These are phyloP conservation scores for Ophiostoma triangulosporum DNA, from an alignment of 2,329 filamentous ascomycete genomes.

Conservation along the genomic window DNA sequence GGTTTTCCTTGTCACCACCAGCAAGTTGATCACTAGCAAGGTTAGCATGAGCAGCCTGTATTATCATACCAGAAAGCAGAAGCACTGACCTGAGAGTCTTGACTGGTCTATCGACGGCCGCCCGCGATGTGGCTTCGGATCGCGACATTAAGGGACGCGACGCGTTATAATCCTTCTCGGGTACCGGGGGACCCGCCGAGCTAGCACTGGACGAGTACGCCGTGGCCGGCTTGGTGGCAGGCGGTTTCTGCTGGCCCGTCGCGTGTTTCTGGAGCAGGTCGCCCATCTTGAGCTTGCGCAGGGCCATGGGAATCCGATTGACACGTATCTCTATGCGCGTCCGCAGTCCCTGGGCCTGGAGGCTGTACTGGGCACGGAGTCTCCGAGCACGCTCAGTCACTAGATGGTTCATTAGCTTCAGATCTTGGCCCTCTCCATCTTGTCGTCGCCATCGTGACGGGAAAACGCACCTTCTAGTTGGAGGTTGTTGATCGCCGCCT, in stretches of 20 bases:
- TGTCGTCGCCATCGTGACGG: background rate
- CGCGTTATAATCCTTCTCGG: constrained; percentile 30
- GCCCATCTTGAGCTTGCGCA: constrained; percentile 70
- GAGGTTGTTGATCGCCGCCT: constrained; percentile 76
- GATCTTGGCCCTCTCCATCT: background rate
- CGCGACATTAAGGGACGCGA: constrained; percentile 3
- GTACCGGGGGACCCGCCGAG: constrained; percentile 30
- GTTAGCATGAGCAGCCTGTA: constrained; percentile 15
- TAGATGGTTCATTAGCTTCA: constrained; percentile 23
- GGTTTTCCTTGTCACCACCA: constrained; percentile 66
- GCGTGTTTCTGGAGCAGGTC: constrained; percentile 50
- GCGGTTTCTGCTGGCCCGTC: constrained; percentile 28
- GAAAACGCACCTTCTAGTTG: constrained; percentile 61
- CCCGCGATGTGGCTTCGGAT: background rate
- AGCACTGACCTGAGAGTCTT: constrained; percentile 39
- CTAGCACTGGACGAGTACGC: constrained; percentile 10
- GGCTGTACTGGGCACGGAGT: constrained; percentile 74
- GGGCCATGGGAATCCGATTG: constrained; percentile 71
- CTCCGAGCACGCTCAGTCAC: constrained; percentile 81
- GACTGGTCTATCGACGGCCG: constrained; percentile 19
- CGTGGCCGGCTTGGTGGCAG: constrained; percentile 14
- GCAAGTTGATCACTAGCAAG: constrained; percentile 46
- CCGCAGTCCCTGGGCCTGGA: constrained; percentile 74
- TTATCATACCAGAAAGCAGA: too few relatives aligned
- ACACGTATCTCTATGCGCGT: constrained; percentile 84